A percentile compares a stretch with the other conserved stretches of the same genome.
These are phyloP conservation scores for Flaveria bidentis DNA, from an alignment of 129 eudicot genomes.

Conservation along the genomic window DNA sequence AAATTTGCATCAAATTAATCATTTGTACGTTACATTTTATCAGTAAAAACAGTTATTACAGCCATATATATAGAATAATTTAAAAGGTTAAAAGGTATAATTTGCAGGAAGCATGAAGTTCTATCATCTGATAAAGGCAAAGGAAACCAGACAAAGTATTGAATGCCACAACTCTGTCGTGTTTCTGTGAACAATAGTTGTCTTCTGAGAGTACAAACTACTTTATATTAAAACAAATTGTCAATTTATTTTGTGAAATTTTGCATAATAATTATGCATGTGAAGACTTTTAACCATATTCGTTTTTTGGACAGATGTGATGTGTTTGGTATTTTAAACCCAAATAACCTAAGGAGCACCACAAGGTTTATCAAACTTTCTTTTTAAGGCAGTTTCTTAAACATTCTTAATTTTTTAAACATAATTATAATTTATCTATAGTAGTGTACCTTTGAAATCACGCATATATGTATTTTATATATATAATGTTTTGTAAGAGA, in stretches of 20 bases:
- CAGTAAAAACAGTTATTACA: neutral
- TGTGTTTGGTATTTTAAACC: neutral
- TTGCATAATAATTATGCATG: slow-evolving; percentile 16
- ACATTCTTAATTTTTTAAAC: too few species aligned
- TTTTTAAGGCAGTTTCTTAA: too few species aligned
- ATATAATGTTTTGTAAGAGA: too few species aligned
- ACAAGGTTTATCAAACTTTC: neutral
- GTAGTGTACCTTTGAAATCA: too few species aligned
- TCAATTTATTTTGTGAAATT: too few species aligned
- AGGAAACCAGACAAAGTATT: slow-evolving; percentile 31
- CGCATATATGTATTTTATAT: too few species aligned
- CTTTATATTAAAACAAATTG: slow-evolving; percentile 13
- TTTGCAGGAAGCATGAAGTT: slow-evolving; percentile 1
- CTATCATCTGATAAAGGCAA: slow-evolving; percentile 12
- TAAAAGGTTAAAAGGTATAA: neutral
- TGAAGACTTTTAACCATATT: slow-evolving; percentile 25
- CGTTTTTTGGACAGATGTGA: slow-evolving; percentile 1
- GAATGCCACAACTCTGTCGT: slow-evolving; percentile 28
- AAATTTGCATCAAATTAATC: too few species aligned
- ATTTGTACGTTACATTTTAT: neutral
- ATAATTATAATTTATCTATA: too few species aligned
- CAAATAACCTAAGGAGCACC: neutral
- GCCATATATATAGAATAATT: too few species aligned
- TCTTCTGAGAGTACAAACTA: slow-evolving; percentile 10
- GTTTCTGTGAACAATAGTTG: slow-evolving; percentile 10